Evolutionary conservation across 345 rosid species (phyloP).

Genomic region (Nephelium lappaceum): DNA sequence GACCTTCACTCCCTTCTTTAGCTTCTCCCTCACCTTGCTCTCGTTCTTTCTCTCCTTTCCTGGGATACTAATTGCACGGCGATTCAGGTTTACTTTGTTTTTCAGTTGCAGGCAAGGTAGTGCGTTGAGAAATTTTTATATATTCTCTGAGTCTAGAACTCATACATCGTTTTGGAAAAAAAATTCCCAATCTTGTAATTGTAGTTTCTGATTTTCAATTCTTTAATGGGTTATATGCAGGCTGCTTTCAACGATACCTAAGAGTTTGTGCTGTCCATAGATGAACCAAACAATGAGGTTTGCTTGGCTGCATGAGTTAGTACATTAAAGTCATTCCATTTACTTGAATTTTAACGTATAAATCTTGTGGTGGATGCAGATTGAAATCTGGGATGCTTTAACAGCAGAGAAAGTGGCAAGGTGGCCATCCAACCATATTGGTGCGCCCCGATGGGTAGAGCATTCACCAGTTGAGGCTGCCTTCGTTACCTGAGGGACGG

Average conservation of each 20-base stretch:
- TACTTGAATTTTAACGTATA: background rate
- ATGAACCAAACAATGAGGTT: constrained; percentile 66
- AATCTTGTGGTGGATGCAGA: constrained; percentile 45
- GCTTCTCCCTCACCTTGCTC: background rate
- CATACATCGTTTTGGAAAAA: too few species aligned
- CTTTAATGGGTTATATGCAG: constrained; percentile 40
- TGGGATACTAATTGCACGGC: background rate
- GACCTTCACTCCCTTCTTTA: background rate
- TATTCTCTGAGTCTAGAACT: background rate
- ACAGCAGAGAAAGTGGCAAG: constrained; percentile 72
- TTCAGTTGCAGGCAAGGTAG: background rate
- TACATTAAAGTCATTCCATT: background rate
- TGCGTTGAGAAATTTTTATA: background rate
- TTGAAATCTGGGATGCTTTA: constrained; percentile 80
- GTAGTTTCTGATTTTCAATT: background rate
- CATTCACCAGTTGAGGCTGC: constrained; percentile 78
- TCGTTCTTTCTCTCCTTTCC: background rate
- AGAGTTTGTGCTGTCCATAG: constrained; percentile 72
- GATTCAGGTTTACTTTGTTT: background rate
- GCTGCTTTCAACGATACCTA: constrained; percentile 81
- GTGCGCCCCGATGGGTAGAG: constrained; percentile 82
- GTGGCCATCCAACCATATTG: constrained; percentile 74
- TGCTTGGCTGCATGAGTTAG: constrained; percentile 15
- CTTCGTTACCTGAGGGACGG: constrained; percentile 61
- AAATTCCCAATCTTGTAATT: background rate